Conservation (phyloP, 495 filamentous ascomycete species). For the Neurospora discreta region DNA sequence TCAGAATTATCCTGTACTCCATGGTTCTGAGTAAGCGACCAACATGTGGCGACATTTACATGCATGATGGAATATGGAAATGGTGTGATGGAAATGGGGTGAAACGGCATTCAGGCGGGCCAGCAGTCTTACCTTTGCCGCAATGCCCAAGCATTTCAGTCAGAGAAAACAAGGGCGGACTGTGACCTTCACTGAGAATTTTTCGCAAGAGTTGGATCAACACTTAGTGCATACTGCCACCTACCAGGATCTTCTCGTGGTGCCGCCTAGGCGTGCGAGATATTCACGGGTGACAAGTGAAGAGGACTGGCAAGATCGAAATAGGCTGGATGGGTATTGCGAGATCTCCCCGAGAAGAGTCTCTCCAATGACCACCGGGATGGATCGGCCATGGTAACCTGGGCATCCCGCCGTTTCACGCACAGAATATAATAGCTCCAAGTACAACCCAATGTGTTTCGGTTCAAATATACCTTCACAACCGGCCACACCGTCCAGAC, state of each 20-base stretch:
- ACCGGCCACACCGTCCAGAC: background rate
- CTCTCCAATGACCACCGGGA: background rate
- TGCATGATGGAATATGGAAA: background rate
- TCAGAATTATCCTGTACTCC: background rate
- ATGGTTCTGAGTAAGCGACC: background rate
- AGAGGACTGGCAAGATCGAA: background rate
- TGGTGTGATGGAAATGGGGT: background rate
- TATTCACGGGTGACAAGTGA: background rate
- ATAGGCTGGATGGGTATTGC: background rate
- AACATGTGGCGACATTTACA: background rate
- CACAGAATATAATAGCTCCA: background rate
- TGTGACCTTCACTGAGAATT: background rate
- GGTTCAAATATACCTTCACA: background rate
- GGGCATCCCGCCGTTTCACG: background rate
- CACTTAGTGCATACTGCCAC: background rate
- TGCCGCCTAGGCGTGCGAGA: background rate
- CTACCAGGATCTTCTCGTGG: background rate
- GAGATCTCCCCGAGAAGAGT: background rate
- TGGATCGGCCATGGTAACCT: background rate
- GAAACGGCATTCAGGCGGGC: background rate
- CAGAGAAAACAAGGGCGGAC: background rate
- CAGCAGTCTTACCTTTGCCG: background rate
- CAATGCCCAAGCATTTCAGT: background rate
- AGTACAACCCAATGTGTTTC: background rate
- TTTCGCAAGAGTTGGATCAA: background rate